phyloP scores from a whole-genome alignment of 768 basidiomycete genomes.

The Pseudohyphozyma bogoriensis region DNA sequence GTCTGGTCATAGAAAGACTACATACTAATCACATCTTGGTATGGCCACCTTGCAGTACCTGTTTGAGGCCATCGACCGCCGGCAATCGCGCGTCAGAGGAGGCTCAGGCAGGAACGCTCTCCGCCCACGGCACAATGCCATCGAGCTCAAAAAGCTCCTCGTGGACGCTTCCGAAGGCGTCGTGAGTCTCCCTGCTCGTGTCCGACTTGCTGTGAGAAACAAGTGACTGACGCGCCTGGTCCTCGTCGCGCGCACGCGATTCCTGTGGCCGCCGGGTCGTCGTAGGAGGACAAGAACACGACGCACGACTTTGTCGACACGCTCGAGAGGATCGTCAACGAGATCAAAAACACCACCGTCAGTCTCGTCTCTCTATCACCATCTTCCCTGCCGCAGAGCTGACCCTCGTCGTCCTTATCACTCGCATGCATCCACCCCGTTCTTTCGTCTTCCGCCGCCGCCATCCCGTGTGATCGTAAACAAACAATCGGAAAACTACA shows the following conservation, averaged over 20 bases:
- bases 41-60: conserved; percentile 14
- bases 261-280: neutral
- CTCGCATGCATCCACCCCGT: conserved; percentile 34
- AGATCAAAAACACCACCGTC: conserved; percentile 56
- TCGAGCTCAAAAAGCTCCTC: conserved; percentile 25
- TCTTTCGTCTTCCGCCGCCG: conserved; percentile 16
- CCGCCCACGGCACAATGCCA: neutral
- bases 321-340: conserved; percentile 72
- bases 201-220: neutral
- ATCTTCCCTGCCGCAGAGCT: conserved; percentile 35
- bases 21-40: neutral
- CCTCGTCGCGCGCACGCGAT: neutral
- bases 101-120: neutral
- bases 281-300: conserved; percentile 47
- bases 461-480: too few species aligned
- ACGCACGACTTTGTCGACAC: conserved; percentile 89
- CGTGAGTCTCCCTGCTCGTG: conserved; percentile 9
- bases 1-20: neutral
- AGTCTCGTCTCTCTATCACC: conserved; percentile 63
- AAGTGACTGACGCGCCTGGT: neutral
- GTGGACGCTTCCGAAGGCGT: conserved; percentile 22
- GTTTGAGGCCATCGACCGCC: conserved; percentile 27
- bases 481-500: too few species aligned
- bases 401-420: conserved; percentile 16
- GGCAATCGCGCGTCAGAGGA: conserved; percentile 2